Evolutionary conservation across 805 yeast genomes (phyloP), one percentile per base, ranked within the genome.

Genomic region (Pichia thaimueangensis): DNA sequence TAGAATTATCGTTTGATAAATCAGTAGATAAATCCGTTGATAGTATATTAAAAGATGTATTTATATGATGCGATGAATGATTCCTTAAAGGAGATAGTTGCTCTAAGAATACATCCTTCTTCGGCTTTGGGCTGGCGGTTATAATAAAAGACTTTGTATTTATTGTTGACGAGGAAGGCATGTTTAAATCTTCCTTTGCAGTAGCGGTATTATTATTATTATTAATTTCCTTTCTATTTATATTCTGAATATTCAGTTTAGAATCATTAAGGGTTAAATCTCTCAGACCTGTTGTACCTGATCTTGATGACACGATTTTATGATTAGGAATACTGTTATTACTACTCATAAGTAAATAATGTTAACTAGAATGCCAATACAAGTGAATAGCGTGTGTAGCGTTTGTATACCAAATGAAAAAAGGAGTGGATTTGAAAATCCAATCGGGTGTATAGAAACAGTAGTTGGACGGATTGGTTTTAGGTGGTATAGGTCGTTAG

Each of bases 211-310:
- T 27, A 16, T 15, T 27, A 13, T 23, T 17, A n/a, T 28, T 36
- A 17, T 8, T 36, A n/a, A n/a, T n/a, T n/a, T n/a, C n/a, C n/a
- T n/a, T n/a, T n/a, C n/a, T n/a, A n/a, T n/a, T n/a, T n/a, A n/a
- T n/a, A n/a, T n/a, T n/a, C n/a, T n/a, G n/a, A 16, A 19, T 27
- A 21, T 37, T 37, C 27, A 37, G 13, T 31, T 22, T 37, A 19
- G 35, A 28, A 20, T 37, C 41, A 37, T 37, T 24, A 21, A 37
- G 22, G 15, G 13, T 22, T 17, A 37, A 25, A 13, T 30, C 30
- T 15, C 30, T 24, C 25, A 37, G 22, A 17, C 35, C 41, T 29
- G 9, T 30, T 6, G 20, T 11, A n/a, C n/a, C n/a, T n/a, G n/a
- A n/a, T n/a, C n/a, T n/a, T n/a, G n/a, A n/a, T n/a, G n/a, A n/a